Evolutionary conservation across 768 basidiomycete genomes (phyloP).

Genomic region (Hortiboletus campestris): DNA sequence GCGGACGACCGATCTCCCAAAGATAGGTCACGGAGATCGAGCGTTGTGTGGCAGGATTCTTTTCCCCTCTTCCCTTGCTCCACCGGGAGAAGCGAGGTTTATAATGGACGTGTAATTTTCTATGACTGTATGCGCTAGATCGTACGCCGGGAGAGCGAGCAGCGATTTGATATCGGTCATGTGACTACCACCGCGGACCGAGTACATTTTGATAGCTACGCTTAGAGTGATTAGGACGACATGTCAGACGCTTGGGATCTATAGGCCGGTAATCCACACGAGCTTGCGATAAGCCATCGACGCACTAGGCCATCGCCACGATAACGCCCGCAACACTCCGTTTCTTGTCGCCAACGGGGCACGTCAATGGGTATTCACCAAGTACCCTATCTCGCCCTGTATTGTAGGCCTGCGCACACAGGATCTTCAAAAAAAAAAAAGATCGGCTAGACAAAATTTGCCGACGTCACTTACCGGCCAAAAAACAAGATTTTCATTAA

Average conservation of each 20-base stretch:
- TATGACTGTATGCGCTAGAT: too few species aligned
- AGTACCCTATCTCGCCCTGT: not conserved
- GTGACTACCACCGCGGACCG: not conserved
- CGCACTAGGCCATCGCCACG: not conserved
- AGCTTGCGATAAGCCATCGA: not conserved
- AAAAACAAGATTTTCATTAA: constrained; percentile 13
- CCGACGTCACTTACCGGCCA: not conserved
- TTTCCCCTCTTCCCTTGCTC: not conserved
- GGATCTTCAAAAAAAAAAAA: constrained; percentile 6
- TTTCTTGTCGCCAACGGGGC: not conserved
- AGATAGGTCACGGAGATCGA: too few species aligned
- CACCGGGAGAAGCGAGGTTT: not conserved
- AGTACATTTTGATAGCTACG: not conserved
- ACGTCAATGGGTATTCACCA: not conserved
- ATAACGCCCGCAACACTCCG: not conserved
- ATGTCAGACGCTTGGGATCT: not conserved
- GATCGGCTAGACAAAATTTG: not conserved
- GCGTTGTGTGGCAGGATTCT: not conserved
- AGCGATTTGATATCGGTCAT: not conserved
- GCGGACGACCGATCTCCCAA: too few species aligned
- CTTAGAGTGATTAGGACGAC: not conserved
- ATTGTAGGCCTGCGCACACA: not conserved
- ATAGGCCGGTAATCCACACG: not conserved
- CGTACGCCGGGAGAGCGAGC: not conserved
- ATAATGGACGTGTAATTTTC: not conserved